Base-by-base conservation (phyloP, 495 filamentous ascomycete genomes). In the Mycothermus thermophilus region DNA sequence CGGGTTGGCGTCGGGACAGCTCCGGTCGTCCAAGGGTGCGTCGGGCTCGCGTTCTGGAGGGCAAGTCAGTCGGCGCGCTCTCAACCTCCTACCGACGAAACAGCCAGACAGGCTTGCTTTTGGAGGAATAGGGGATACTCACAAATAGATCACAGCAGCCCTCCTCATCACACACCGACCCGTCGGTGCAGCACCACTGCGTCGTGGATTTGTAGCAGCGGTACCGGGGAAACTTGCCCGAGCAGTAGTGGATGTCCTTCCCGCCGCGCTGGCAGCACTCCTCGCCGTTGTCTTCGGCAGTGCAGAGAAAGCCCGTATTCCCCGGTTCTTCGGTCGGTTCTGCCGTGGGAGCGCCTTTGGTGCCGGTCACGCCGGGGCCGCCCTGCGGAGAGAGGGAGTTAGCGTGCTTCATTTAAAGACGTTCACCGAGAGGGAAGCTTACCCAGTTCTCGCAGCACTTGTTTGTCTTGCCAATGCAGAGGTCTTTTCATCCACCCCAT, bases 161-260 rank as follows among this genome's bases (percentile, higher is more conserved):
- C 32, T 25, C 32, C 32, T 34, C 22, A 14, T 34, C 32, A 10
- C 32, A 34, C 9, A 34, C 20, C 14, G 23, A 17, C 9, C 32
- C 32, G 22, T 34, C 23, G 13, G 32, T 34, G 32, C 32, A 34
- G 20, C 32, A 34, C 9, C 16, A 34, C 22, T 34, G 32, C 22
- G 25, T 34, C 32, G 25, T 18, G 22, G 18, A 3, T 21, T 34
- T 34, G 22, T 34, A 34, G 15, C 32, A 34, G 22, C 4, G 1
- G 8, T 20, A 26, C 8, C 17, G 16, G 0, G 32, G 32, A 16
- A 34, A 34, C 2, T 34, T 15, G 8, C 32, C 32, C 7, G 32
- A 18, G 11, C 32, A 34, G 22, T 23, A 34, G 15, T 34, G 32
- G 22, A 34, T 8, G 8, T 13, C 20, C 8, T 7, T 31, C 1